These are phyloP conservation scores for Sonneratia caseolaris DNA, from an alignment of 345 rosid species.

Conservation along the genomic window DNA sequence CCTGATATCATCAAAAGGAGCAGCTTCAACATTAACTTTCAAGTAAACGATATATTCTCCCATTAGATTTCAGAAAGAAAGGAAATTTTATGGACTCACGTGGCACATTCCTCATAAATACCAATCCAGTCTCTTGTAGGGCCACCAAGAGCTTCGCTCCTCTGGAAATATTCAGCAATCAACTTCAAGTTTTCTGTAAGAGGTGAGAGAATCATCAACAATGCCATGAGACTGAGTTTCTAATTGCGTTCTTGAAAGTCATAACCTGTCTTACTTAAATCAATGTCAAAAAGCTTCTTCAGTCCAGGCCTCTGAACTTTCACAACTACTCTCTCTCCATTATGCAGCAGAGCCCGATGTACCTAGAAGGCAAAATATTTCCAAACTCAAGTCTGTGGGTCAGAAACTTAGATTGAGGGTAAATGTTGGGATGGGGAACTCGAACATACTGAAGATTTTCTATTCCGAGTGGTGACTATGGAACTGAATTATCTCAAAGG, in stretches of 20 bases:
- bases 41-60: not conserved
- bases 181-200: constrained; percentile 71
- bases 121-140: constrained; percentile 84
- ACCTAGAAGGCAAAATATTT: constrained; percentile 39
- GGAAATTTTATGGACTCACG: constrained; percentile 36
- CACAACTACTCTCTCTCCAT: constrained; percentile 82
- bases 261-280: constrained; percentile 49
- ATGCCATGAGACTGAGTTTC: not conserved
- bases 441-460: not conserved
- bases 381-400: constrained; percentile 17
- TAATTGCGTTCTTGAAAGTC: not conserved
- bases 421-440: not conserved
- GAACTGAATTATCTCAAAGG: not conserved
- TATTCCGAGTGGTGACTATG: not conserved
- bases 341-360: constrained; percentile 81
- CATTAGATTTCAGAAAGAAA: not conserved
- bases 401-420: not conserved
- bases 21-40: not conserved
- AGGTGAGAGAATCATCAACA: not conserved
- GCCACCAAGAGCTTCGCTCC: constrained; percentile 78
- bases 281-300: constrained; percentile 87
- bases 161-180: constrained; percentile 86
- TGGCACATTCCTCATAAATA: constrained; percentile 78
- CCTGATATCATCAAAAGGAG: constrained; percentile 10
- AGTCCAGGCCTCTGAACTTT: constrained; percentile 97